Conservation (phyloP, 2,329 filamentous ascomycete genomes). For the Talaromyces sp. region DNA sequence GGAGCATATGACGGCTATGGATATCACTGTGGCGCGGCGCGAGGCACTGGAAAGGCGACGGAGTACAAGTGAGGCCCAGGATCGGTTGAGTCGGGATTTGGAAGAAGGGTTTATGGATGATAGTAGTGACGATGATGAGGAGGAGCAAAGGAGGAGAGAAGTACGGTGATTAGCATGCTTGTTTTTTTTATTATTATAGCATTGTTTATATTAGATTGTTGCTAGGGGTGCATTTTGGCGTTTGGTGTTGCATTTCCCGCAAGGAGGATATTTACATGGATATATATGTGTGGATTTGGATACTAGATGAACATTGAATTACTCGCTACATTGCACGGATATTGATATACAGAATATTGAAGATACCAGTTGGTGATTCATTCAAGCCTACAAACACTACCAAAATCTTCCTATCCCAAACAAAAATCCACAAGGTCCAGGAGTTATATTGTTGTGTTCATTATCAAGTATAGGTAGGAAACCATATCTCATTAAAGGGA, state of each 20-base stretch:
- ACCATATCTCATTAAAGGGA: neutral
- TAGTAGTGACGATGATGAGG: slow-evolving; percentile 57
- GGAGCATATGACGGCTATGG: slow-evolving; percentile 46
- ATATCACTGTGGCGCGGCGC: slow-evolving; percentile 48
- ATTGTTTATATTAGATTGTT: neutral
- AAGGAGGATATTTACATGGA: neutral
- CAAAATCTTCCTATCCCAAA: neutral
- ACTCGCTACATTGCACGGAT: neutral
- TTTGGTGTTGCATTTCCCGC: neutral
- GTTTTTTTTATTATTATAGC: neutral
- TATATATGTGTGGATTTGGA: neutral
- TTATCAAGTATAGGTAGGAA: neutral
- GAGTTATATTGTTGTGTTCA: neutral
- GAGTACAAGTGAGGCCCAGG: slow-evolving; percentile 37
- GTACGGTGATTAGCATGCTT: neutral
- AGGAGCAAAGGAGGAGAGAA: neutral
- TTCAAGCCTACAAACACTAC: neutral
- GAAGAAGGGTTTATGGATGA: slow-evolving; percentile 73
- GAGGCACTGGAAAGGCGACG: slow-evolving; percentile 41
- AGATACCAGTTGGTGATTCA: neutral
- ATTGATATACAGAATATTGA: neutral
- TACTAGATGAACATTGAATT: too few relatives aligned
- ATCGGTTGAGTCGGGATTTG: slow-evolving; percentile 72
- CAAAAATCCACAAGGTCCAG: neutral
- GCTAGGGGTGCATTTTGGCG: neutral